Evolutionary conservation across 2,329 filamentous ascomycete species (phyloP), one percentile per base, ranked within the genome.

Genomic region (Diplodia intermedia): DNA sequence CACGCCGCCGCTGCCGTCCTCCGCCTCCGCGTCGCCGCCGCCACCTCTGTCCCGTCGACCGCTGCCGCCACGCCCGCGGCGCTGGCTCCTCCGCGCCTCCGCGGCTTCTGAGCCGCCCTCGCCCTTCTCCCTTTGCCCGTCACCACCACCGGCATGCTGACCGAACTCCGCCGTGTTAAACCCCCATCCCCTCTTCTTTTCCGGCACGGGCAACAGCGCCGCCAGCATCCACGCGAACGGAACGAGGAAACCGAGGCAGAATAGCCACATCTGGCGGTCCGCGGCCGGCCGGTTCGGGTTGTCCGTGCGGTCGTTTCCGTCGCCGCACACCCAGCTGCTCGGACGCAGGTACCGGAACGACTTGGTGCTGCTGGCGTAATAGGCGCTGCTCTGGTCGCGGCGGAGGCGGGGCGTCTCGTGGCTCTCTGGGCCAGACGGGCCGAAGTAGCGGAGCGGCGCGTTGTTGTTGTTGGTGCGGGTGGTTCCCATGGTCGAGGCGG

Each of bases 151-250:
- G 9, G 3, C 33, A 12, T 36, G 9, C 9, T 36, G 33, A 33
- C 31, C 31, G 31, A 33, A 33, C 31, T 33, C 31, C 31, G 31
- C 31, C 31, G 31, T 8, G 23, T 26, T 26, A 3, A 26, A 33
- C 4, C 31, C 8, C 31, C 31, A 3, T 5, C 31, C 31, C 31
- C 31, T 33, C 47, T 20, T 26, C 60, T 26, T 50, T 43, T 31
- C 60, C 23, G 50, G 62, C 38, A 65, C 50, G 1, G 26, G 23
- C 62, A 68, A 26, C 20, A 68, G 20, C 11, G 66, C 66, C 14
- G 36, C 66, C 38, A 68, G n/a, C 38, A 68, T 52, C 66, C 66
- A 68, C 26, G 66, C 66, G 4, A 68, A 31, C 14, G 66, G 66
- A 5, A 68, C 12, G 1, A 65, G 11, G 57, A 68, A 68, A 5